Evolutionary conservation across 495 filamentous ascomycete species (phyloP).

Genomic region (Hypoxylon crocopeplum): DNA sequence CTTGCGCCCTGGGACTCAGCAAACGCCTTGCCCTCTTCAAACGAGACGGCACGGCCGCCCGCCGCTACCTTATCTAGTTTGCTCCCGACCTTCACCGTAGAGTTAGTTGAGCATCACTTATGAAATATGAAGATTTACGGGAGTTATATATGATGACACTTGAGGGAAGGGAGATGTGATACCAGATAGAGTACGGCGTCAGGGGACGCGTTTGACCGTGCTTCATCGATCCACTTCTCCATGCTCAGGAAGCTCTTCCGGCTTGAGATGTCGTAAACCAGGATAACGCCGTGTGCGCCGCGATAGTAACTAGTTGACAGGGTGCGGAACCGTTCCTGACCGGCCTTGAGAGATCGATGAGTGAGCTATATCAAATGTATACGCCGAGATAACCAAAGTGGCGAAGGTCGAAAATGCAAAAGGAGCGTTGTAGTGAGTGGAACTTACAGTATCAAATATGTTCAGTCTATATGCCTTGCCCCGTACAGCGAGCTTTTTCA

Average conservation of each 20-base stretch:
- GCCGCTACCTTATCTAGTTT: conserved; percentile 59
- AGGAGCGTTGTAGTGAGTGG: neutral
- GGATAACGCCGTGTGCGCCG: conserved; percentile 63
- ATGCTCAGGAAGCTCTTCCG: conserved; percentile 61
- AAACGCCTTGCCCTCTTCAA: conserved; percentile 58
- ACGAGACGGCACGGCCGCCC: conserved; percentile 52
- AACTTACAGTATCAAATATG: conserved; percentile 64
- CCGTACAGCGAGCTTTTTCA: conserved; percentile 55
- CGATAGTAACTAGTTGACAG: conserved; percentile 68
- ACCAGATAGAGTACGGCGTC: conserved; percentile 62
- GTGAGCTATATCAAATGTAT: conserved; percentile 4
- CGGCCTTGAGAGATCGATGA: conserved; percentile 40
- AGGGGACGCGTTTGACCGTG: conserved; percentile 57
- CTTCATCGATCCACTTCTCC: conserved; percentile 67
- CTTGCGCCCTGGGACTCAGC: conserved; percentile 54
- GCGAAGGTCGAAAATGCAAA: neutral
- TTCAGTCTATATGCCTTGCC: conserved; percentile 62
- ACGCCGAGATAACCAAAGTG: too few relatives aligned
- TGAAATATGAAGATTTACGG: neutral
- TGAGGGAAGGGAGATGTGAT: conserved; percentile 6
- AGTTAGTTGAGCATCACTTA: conserved; percentile 3
- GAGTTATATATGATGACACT: neutral
- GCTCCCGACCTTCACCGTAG: conserved; percentile 50
- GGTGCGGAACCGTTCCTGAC: conserved; percentile 66
- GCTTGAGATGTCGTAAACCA: conserved; percentile 66